Conservation (phyloP, 805 yeast genomes). For the Maudiozyma bulderi region DNA sequence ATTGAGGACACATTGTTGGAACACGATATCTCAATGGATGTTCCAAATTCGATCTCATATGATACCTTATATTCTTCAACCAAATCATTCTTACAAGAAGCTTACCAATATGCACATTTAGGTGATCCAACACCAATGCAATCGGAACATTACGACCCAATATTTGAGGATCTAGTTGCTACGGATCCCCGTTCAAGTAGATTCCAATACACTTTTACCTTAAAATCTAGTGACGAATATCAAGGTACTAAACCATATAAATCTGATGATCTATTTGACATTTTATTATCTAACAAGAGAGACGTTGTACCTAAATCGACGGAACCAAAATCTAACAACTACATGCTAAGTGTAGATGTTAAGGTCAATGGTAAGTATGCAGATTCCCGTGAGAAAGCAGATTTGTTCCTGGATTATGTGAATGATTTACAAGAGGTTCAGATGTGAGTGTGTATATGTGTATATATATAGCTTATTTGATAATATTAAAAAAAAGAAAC, state of each 20-base stretch:
- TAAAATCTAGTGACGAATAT: constrained; percentile 9
- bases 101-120: constrained; percentile 32
- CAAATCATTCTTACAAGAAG: constrained; percentile 35
- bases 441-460: not conserved
- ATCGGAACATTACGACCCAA: constrained; percentile 47
- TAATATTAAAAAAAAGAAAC: not conserved
- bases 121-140: constrained; percentile 12
- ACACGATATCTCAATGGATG: constrained; percentile 24
- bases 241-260: not conserved
- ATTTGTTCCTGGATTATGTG: constrained; percentile 17
- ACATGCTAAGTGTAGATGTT: constrained; percentile 15
- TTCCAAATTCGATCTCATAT: constrained; percentile 24
- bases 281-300: constrained; percentile 10
- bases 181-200: constrained; percentile 28
- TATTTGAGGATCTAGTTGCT: constrained; percentile 50
- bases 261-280: constrained; percentile 21
- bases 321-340: constrained; percentile 2
- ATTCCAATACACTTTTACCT: constrained; percentile 17
- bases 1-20: constrained; percentile 10
- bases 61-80: constrained; percentile 37
- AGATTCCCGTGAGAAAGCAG: constrained; percentile 21
- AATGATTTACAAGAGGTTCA: constrained; percentile 8
- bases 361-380: constrained; percentile 12
- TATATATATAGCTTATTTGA: not conserved
- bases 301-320: not conserved